These are phyloP conservation scores for Xenosphaeropsis pyriputrescens DNA, from an alignment of 2,329 filamentous ascomycete species.

Conservation along the genomic window DNA sequence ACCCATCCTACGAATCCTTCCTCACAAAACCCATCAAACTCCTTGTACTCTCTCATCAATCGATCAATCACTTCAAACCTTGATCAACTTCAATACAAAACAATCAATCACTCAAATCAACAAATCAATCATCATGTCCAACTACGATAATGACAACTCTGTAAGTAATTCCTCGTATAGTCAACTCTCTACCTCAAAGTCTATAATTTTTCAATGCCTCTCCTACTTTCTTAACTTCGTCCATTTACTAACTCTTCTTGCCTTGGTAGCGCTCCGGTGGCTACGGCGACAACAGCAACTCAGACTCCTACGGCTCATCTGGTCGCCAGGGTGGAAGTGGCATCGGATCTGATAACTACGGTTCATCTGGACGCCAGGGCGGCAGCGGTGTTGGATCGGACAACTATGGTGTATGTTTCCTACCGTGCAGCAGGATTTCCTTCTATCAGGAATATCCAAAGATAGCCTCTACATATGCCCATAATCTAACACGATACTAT, in stretches of 20 bases:
- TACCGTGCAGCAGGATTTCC: conserved; percentile 4
- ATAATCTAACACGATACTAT: conserved; percentile 5
- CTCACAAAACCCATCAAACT: too few species aligned
- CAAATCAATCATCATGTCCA: conserved; percentile 14
- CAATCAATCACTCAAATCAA: neutral
- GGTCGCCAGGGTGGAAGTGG: neutral
- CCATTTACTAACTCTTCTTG: neutral
- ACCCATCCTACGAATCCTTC: too few species aligned
- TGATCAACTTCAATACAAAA: conserved; percentile 1
- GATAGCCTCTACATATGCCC: neutral
- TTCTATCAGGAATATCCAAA: conserved; percentile 12
- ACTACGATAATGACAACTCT: conserved; percentile 15
- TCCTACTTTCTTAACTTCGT: conserved; percentile 3
- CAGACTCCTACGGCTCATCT: neutral
- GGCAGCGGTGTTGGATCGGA: conserved; percentile 6
- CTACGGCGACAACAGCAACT: conserved; percentile 1
- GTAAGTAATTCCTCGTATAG: conserved; percentile 8
- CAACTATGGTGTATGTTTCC: conserved; percentile 7
- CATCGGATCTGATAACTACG: conserved; percentile 13
- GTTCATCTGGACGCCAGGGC: conserved; percentile 7
- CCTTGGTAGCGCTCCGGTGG: conserved; percentile 2
- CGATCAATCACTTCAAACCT: neutral
- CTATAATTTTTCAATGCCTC: conserved; percentile 1
- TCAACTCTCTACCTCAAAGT: too few species aligned
- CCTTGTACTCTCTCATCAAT: too few species aligned